Percentiles rank a stretch among this genome's conserved stretches.
These are phyloP conservation scores for Lactarius pseudohatsudake DNA, from an alignment of 768 basidiomycete genomes.

Conservation along the genomic window DNA sequence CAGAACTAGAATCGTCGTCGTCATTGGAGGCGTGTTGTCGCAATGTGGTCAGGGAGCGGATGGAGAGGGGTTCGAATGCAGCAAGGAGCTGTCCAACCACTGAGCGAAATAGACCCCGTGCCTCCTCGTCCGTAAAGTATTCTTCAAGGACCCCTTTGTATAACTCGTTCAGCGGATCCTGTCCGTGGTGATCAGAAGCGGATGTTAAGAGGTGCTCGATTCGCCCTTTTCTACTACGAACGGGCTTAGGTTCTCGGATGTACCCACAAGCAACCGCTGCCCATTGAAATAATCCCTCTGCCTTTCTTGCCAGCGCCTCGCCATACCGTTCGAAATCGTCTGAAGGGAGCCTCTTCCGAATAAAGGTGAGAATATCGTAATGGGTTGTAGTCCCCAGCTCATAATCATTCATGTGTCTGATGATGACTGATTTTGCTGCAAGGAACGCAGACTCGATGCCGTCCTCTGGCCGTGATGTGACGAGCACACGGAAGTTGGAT, in stretches of 20 bases:
- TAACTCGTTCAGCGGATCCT: background rate
- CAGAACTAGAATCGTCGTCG: background rate
- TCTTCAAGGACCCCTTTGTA: conserved; percentile 1
- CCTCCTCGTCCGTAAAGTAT: background rate
- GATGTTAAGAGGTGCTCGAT: background rate
- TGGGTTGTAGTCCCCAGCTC: background rate
- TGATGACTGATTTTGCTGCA: background rate
- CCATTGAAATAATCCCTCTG: background rate
- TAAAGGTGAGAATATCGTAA: background rate
- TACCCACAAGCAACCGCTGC: conserved; percentile 2
- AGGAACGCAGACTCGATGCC: background rate
- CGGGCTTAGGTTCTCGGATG: background rate
- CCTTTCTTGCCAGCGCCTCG: background rate
- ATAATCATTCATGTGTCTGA: background rate
- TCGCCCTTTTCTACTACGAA: background rate
- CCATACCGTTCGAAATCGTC: background rate
- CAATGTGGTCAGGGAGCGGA: background rate
- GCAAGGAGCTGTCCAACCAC: conserved; percentile 11
- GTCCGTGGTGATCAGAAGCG: background rate
- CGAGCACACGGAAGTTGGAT: background rate
- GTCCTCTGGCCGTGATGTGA: background rate
- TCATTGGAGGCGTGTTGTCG: background rate
- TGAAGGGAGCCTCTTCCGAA: background rate
- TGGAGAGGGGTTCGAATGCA: background rate
- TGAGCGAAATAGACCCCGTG: background rate